phyloP scores from a whole-genome alignment of 2,329 filamentous ascomycete species.

The Aspergillus sp. region DNA sequence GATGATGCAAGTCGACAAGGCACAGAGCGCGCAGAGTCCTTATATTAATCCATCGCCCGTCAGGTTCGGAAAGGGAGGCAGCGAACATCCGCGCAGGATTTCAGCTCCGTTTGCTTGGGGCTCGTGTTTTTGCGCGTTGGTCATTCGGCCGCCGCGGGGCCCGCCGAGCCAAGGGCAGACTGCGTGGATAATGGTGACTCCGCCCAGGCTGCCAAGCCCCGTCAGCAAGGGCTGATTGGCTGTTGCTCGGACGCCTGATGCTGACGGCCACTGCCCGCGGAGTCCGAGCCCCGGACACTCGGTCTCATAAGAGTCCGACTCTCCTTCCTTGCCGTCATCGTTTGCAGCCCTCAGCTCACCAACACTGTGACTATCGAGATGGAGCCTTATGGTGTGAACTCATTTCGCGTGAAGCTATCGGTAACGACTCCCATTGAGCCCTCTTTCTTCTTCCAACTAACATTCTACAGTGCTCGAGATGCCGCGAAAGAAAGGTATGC shows the following conservation, averaged over 20 bases:
- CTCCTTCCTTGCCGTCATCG: neutral
- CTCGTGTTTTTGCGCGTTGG: neutral
- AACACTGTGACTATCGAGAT: neutral
- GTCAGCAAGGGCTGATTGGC: neutral
- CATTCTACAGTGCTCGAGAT: constrained; percentile 7
- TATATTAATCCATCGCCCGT: neutral
- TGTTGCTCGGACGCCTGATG: neutral
- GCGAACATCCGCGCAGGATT: neutral
- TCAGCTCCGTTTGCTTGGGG: neutral
- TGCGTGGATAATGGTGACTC: neutral
- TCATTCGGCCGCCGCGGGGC: too few relatives aligned
- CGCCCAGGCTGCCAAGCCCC: neutral
- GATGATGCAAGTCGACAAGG: neutral
- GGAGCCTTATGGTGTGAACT: neutral
- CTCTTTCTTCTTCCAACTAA: too few relatives aligned
- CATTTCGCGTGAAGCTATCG: constrained; percentile 10
- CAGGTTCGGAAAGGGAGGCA: neutral
- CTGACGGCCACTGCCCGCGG: neutral
- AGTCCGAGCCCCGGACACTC: neutral
- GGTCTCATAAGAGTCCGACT: constrained; percentile 9
- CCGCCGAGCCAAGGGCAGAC: too few relatives aligned
- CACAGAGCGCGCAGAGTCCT: neutral
- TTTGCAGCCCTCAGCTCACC: neutral
- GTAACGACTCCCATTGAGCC: neutral
- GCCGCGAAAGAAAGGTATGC: constrained; percentile 7